Evolutionary conservation across 306 rosid species (phyloP).

Genomic region (Cicer arietinum): DNA sequence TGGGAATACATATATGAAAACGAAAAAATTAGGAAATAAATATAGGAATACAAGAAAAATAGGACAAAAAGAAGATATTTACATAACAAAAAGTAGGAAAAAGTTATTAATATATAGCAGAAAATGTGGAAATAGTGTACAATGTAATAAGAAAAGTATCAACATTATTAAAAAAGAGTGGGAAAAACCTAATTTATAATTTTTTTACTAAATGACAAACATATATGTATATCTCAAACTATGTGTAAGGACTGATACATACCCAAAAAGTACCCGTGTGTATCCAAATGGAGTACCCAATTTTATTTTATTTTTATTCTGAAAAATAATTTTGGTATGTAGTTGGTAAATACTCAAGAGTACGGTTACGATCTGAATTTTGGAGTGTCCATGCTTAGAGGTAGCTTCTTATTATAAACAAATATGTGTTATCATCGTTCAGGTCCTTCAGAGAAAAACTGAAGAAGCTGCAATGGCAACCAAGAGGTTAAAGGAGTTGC

Average conservation of each 20-base stretch:
- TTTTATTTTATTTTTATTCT: background rate
- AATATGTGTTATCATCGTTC: slow-evolving; percentile 40
- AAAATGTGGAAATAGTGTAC: slow-evolving; percentile 1
- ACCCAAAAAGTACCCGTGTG: background rate
- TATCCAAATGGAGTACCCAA: background rate
- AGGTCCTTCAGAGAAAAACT: slow-evolving; percentile 99
- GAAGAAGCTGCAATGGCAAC: slow-evolving; percentile 99
- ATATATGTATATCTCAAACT: background rate
- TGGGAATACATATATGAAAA: background rate
- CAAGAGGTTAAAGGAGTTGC: slow-evolving; percentile 95
- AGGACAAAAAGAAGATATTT: background rate
- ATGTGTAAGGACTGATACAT: background rate
- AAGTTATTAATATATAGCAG: background rate
- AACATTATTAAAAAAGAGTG: background rate
- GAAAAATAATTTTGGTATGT: background rate
- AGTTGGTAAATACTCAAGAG: background rate
- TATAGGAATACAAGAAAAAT: background rate
- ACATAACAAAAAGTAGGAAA: background rate
- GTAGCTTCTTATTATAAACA: slow-evolving; percentile 24
- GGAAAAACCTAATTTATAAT: background rate
- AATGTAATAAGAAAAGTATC: background rate
- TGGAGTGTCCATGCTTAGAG: background rate
- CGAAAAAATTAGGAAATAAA: background rate
- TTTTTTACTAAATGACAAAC: background rate
- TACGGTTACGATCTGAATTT: background rate